phyloP scores from a whole-genome alignment of 2,329 filamentous ascomycete genomes.

The Apiospora saccharicola region DNA sequence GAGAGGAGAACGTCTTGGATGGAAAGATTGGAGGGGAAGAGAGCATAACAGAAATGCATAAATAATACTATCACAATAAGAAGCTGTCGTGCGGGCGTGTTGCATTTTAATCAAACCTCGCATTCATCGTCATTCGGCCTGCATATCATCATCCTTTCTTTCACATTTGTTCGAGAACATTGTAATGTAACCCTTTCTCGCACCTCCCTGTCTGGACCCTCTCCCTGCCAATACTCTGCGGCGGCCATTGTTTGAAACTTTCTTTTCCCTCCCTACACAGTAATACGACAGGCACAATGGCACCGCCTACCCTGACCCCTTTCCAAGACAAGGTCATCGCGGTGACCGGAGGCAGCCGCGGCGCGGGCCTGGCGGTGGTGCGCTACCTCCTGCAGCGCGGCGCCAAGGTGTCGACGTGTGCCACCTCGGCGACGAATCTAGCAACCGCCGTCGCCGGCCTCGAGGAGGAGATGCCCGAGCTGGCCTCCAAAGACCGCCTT shows the following conservation, averaged over 20 bases:
- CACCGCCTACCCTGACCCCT: background rate
- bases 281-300: background rate
- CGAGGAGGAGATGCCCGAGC: slow-evolving; percentile 35
- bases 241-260: background rate
- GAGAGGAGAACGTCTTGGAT: background rate
- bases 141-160: background rate
- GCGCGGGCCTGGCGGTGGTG: slow-evolving; percentile 19
- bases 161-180: background rate
- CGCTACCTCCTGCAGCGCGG: slow-evolving; percentile 34
- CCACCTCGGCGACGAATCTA: slow-evolving; percentile 38
- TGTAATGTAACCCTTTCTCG: background rate
- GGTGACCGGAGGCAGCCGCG: slow-evolving; percentile 16
- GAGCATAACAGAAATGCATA: background rate
- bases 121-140: background rate
- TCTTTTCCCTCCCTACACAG: background rate
- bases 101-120: background rate
- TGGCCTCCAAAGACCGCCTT: slow-evolving; percentile 2
- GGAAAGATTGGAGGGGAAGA: no score
- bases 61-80: background rate
- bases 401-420: slow-evolving; percentile 41
- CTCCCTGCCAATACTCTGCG: background rate
- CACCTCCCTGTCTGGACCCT: background rate
- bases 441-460: slow-evolving; percentile 37
- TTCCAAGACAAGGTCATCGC: slow-evolving; percentile 12
- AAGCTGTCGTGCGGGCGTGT: background rate